These are phyloP conservation scores for Candida bentonensis DNA, from an alignment of 805 yeast genomes.

Conservation along the genomic window DNA sequence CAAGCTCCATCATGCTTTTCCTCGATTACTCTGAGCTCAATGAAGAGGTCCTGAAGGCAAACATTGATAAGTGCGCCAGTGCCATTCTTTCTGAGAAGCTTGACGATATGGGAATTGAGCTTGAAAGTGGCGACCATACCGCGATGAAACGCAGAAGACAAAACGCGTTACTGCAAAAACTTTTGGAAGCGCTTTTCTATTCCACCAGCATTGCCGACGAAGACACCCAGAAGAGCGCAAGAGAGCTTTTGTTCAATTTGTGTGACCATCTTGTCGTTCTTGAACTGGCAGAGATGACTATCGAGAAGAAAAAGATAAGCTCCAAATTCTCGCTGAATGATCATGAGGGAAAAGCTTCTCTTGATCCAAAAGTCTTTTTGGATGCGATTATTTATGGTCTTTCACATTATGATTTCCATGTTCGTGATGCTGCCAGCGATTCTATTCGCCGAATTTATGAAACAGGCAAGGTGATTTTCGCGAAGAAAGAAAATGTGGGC, in stretches of 20 bases:
- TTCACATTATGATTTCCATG: conserved; percentile 58
- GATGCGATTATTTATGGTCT: conserved; percentile 69
- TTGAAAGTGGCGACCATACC: conserved; percentile 3
- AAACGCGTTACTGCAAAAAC: conserved; percentile 44
- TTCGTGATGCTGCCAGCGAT: conserved; percentile 55
- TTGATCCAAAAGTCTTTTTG: conserved; percentile 57
- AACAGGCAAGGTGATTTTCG: conserved; percentile 54
- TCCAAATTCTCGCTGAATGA: conserved; percentile 63
- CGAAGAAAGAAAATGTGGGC: conserved; percentile 47
- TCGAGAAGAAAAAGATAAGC: conserved; percentile 49
- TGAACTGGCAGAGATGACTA: conserved; percentile 59
- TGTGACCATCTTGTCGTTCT: conserved; percentile 69
- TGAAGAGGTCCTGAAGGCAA: conserved; percentile 15
- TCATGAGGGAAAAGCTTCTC: conserved; percentile 59
- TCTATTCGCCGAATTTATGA: conserved; percentile 50
- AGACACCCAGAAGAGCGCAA: conserved; percentile 58
- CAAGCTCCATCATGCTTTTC: conserved; percentile 51
- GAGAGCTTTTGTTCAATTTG: conserved; percentile 42
- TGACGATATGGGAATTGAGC: conserved; percentile 20
- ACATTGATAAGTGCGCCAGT: conserved; percentile 11
- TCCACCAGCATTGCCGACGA: conserved; percentile 49
- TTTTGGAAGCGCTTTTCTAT: conserved; percentile 60
- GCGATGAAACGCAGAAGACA: background rate
- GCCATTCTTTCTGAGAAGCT: conserved; percentile 24
- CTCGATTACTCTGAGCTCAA: conserved; percentile 43